These are phyloP conservation scores for Circinella umbellata DNA, from an alignment of 371 early-diverging fungal species.

Conservation along the genomic window DNA sequence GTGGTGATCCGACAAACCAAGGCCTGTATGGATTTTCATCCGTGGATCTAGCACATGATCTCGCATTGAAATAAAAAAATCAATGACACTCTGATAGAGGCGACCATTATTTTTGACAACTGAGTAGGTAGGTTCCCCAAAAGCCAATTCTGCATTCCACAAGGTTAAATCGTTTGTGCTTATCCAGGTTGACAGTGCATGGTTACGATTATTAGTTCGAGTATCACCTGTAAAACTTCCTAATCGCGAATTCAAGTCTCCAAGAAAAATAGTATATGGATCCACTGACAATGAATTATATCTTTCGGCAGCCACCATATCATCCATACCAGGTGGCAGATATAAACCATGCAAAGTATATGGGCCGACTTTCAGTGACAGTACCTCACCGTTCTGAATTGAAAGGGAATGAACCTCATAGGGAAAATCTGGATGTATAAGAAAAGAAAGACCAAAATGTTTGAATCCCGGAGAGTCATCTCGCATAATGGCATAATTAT, in stretches of 20 bases:
- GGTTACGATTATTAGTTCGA: not conserved
- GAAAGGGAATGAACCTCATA: slow-evolving; percentile 6
- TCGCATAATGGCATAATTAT: slow-evolving; percentile 3
- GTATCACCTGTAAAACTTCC: slow-evolving; percentile 2
- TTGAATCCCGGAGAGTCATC: not conserved
- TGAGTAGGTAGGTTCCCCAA: slow-evolving; percentile 9
- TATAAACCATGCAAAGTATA: slow-evolving; percentile 10
- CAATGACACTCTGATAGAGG: slow-evolving; percentile 14
- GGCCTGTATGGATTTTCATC: slow-evolving; percentile 5
- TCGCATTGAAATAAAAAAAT: slow-evolving; percentile 9
- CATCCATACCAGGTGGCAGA: slow-evolving; percentile 2
- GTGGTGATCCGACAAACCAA: slow-evolving; percentile 16
- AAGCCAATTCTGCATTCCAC: slow-evolving; percentile 19
- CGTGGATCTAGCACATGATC: not conserved
- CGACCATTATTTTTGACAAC: not conserved
- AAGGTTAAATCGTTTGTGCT: slow-evolving; percentile 6
- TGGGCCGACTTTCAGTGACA: slow-evolving; percentile 10
- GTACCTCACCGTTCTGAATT: not conserved
- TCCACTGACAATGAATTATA: too few species aligned
- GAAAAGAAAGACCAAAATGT: slow-evolving; percentile 4
- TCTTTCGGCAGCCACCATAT: too few species aligned
- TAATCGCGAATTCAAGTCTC: slow-evolving; percentile 11
- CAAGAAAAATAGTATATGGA: slow-evolving; percentile 5
- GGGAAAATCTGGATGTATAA: slow-evolving; percentile 13
- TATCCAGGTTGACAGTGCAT: slow-evolving; percentile 6